Base-by-base conservation (phyloP, 2,329 filamentous ascomycete species). In the Ilyonectria mors-panacis region DNA sequence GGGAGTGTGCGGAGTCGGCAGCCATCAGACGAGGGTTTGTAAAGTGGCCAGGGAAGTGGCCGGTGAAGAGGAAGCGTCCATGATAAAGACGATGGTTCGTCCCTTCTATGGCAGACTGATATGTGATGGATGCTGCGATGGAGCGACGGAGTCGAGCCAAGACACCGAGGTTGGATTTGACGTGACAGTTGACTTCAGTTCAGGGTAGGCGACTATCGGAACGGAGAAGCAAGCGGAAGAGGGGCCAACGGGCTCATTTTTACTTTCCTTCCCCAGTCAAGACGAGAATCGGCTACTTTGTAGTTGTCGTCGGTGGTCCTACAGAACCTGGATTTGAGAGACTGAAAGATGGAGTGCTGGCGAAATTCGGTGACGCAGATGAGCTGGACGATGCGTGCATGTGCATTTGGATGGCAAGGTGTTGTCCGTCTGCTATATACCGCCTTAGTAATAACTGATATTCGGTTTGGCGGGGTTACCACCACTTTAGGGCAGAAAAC, bases 1-100 rank as follows among this genome's bases (percentile, higher is more conserved):
- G 95, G 95, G 1, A 97, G 86, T 21, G 80, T 77, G 33, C 89
- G 78, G 8, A 93, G 74, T 42, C 70, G 70, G 26, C 76, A 76
- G 8, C 15, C 35, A 1, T 47, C 13, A 0, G 15, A 5, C 4
- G 55, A 23, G 50, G 61, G 48, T 4, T 4, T 64, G 35, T n/a
- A 19, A 19, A 19, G 54, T 45, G 53, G 57, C 50, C 17, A 35
- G 17, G 26, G 53, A 39, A 21, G 62, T 33, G 42, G 51, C 19
- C 50, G 44, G 23, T n/a, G 60, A 65, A 23, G 37, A 44, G 30
- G 39, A 61, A 37, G 28, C 12, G 37, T 51, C 48, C 45, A 56
- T 42, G 15, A 30, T 35, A 4, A 44, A 54, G 13, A 3, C 26
- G 15, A n/a, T 19, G 39, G 30, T 8, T 28, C 30, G 37, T 55